Base-by-base conservation (phyloP, 1,284 basidiomycete genomes). In the Schizophyllum commune region DNA sequence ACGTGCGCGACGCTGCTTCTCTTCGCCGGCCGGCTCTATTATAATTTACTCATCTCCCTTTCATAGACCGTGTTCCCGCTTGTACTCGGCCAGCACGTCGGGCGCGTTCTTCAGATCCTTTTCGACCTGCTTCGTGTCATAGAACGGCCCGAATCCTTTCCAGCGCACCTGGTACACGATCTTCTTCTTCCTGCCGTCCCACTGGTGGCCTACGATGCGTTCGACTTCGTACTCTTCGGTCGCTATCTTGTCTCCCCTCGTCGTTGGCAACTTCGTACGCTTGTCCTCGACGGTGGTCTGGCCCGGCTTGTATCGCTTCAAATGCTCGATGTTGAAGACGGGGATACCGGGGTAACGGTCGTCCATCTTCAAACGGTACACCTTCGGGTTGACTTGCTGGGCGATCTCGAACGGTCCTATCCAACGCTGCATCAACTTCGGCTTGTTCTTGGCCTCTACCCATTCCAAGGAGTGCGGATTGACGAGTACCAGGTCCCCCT, bases 341-440 rank as follows among this genome's bases (percentile, higher is more conserved):
- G 72, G 65, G 59, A 67, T 66, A 56, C 68, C 67, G 0, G 67
- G 66, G 63, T 72, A 71, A 2, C 62, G 61, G 15, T 64, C 65
- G 0, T 65, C 68, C 2, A 75, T 56, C 0, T 66, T 55, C 1
- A 77, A 61, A 0, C 67, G 62, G 57, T 73, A 74, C 0, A 71
- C 66, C 0, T 66, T 55, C 0, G 66, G 65, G 32, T 66, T 71
- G 6, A 77, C 59, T 15, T 64, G 58, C 55, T 73, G 65, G 6
- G 66, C 56, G 0, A 76, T 62, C 52, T 69, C 67, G 61, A 75
- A 77, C 0, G 74, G 75, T 9, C 75, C 74, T 0, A 73, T 67
- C 9, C 62, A 63, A 0, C 69, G 53, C n/a, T 69, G 67, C 0
- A 72, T 63, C 4, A 77, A 63, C 59, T 77, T 76, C n/a, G n/a